Evolutionary conservation across 1,139 yeast genomes (phyloP).

Genomic region (Debaryomycetaceae sp.): DNA sequence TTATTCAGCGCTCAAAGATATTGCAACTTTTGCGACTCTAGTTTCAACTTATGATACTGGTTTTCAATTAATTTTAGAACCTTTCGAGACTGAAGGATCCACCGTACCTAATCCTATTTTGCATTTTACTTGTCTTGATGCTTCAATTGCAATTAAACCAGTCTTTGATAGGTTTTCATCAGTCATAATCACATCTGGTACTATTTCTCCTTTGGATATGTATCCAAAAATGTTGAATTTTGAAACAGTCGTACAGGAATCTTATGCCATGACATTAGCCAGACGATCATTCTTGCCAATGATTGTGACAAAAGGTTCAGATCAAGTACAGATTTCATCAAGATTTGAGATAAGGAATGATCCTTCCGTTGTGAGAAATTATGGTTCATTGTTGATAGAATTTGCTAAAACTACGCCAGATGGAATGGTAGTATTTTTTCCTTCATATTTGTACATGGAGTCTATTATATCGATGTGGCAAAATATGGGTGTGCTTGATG

Average conservation of each 20-base stretch:
- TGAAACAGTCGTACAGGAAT: conserved; percentile 90
- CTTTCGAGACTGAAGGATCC: conserved; percentile 94
- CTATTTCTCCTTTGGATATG: conserved; percentile 98
- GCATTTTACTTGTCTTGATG: conserved; percentile 92
- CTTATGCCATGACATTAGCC: conserved; percentile 93
- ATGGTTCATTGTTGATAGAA: conserved; percentile 88
- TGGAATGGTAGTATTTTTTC: conserved; percentile 97
- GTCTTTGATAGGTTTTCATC: conserved; percentile 93
- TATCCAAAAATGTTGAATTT: conserved; percentile 96
- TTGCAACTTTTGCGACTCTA: conserved; percentile 94
- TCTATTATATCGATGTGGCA: conserved; percentile 98
- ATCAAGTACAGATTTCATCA: conserved; percentile 94
- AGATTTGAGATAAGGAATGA: conserved; percentile 96
- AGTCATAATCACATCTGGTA: conserved; percentile 93
- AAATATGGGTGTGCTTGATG: conserved; percentile 94
- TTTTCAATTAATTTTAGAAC: conserved; percentile 86
- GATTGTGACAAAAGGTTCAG: conserved; percentile 96
- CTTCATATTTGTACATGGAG: conserved; percentile 95
- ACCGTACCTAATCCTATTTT: conserved; percentile 98
- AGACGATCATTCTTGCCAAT: conserved; percentile 90
- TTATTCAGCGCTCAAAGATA: conserved; percentile 87
- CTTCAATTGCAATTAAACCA: conserved; percentile 96
- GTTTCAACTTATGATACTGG: conserved; percentile 95
- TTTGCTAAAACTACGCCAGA: conserved; percentile 96
- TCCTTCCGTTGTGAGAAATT: conserved; percentile 95